Base-by-base conservation (phyloP, 2,329 filamentous ascomycete genomes). In the Penicillium sp. region DNA sequence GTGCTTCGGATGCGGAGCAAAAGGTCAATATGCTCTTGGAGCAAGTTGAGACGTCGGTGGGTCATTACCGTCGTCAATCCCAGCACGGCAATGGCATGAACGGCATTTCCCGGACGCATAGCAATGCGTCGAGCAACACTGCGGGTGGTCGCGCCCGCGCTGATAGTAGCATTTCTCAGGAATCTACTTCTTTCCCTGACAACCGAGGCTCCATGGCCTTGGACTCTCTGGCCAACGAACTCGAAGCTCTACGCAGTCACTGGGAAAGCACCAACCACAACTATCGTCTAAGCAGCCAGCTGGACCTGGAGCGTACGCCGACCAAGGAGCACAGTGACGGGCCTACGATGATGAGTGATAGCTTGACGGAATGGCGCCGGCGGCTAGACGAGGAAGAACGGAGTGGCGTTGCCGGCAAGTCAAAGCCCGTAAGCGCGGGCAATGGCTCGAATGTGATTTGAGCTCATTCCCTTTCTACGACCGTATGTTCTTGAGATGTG, bases 261-360 rank as follows among this genome's bases (percentile, higher is more conserved):
- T 98, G 92, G 92, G 88, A 96, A 67, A 86, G 83, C 26, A 95
- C 88, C 9, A 95, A 90, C 68, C 92, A 93, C 65, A 93, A 86
- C 56, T 95, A 96, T 64, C 83, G 92, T 15, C 70, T 95, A 30
- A 94, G 86, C 64, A 89, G 83, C 56, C 80, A 84, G 35, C 93
- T 94, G 54, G 89, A 95, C 59, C 89, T 93, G 53, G 89, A 95
- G 39, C 70, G 67, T 32, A 71, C 69, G 2, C 69, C 69, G 11
- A 70, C 68, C 10, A 69, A 66, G 50, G 68, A 70, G 25, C 62
- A 55, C 14, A 57, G 59, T 17, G 62, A 64, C 4, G 57, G 61
- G 3, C 45, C 51, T 22, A 54, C 45, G 10, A 57, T 62, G 15
- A 68, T 87, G 50, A 86, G 77, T 54, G 82, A 82, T 58, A 86